Conservation (phyloP, 345 rosid genomes). For the Xanthoceras sorbifolium region DNA sequence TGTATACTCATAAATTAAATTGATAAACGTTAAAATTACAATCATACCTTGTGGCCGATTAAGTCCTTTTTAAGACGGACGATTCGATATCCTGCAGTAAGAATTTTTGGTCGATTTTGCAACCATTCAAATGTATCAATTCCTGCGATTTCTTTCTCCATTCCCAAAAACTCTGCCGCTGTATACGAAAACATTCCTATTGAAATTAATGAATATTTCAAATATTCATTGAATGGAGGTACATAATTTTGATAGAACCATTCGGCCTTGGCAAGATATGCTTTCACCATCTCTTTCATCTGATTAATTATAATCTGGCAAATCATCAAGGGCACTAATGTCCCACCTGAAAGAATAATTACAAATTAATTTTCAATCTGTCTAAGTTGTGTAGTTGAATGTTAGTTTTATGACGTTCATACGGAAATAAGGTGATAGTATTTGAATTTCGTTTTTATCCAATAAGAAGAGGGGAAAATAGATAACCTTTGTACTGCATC, state of each 20-base stretch:
- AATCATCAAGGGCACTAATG: background rate
- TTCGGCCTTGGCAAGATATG: background rate
- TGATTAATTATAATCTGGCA: conserved; percentile 15
- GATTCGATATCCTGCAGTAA: background rate
- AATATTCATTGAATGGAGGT: conserved; percentile 11
- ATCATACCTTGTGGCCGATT: background rate
- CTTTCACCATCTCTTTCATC: background rate
- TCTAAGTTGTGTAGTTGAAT: no score
- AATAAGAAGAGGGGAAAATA: background rate
- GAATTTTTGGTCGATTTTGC: background rate
- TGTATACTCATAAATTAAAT: no score
- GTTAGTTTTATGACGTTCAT: no score
- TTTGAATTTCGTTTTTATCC: no score
- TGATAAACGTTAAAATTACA: no score
- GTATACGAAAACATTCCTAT: background rate
- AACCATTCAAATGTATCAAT: conserved; percentile 7
- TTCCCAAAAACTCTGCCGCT: background rate
- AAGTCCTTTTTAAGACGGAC: background rate
- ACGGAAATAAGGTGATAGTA: no score
- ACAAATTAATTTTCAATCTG: background rate
- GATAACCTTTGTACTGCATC: background rate
- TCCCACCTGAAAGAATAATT: conserved; percentile 11
- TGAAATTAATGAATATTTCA: background rate
- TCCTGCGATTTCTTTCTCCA: background rate
- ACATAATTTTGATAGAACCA: conserved; percentile 2